These are phyloP conservation scores for Fusarium odoratissimum DNA, from an alignment of 2,329 filamentous ascomycete species.

Conservation along the genomic window DNA sequence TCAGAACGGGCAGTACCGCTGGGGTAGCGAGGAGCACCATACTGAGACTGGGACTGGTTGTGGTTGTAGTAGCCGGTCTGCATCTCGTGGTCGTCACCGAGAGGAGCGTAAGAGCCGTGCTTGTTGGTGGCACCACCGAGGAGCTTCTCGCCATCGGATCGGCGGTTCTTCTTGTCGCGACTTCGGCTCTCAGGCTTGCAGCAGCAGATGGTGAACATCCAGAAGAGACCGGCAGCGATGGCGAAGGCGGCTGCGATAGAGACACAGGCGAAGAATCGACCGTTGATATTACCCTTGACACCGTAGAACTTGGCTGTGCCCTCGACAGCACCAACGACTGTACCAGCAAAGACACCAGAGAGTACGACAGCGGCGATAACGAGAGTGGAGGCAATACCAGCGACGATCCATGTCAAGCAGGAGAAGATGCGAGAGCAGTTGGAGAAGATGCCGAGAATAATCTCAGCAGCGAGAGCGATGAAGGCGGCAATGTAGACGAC, in stretches of 20 bases:
- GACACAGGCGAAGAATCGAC: conserved; percentile 74
- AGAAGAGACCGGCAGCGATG: conserved; percentile 83
- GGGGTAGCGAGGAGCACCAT: conserved; percentile 54
- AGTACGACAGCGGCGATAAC: conserved; percentile 75
- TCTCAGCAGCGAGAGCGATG: conserved; percentile 74
- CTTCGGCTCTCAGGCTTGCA: conserved; percentile 60
- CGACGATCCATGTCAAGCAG: conserved; percentile 83
- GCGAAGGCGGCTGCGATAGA: conserved; percentile 87
- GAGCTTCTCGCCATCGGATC: conserved; percentile 63
- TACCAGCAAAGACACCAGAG: conserved; percentile 77
- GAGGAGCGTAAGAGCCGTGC: conserved; percentile 52
- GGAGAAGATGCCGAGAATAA: conserved; percentile 83
- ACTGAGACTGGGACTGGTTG: conserved; percentile 46
- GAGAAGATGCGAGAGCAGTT: conserved; percentile 85
- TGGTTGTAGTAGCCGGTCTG: conserved; percentile 53
- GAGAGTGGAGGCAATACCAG: conserved; percentile 67
- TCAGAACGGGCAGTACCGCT: conserved; percentile 59
- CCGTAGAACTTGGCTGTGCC: conserved; percentile 76
- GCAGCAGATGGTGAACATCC: conserved; percentile 91
- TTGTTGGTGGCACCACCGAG: conserved; percentile 53
- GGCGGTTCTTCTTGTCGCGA: conserved; percentile 50
- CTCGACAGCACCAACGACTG: conserved; percentile 68
- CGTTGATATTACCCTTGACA: conserved; percentile 74
- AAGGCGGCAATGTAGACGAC: conserved; percentile 82
- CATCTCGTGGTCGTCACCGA: conserved; percentile 52